A percentile compares a stretch with the other conserved stretches of the same genome.
Conservation (phyloP, 2,329 filamentous ascomycete species). For the Trichoderma gracile region DNA sequence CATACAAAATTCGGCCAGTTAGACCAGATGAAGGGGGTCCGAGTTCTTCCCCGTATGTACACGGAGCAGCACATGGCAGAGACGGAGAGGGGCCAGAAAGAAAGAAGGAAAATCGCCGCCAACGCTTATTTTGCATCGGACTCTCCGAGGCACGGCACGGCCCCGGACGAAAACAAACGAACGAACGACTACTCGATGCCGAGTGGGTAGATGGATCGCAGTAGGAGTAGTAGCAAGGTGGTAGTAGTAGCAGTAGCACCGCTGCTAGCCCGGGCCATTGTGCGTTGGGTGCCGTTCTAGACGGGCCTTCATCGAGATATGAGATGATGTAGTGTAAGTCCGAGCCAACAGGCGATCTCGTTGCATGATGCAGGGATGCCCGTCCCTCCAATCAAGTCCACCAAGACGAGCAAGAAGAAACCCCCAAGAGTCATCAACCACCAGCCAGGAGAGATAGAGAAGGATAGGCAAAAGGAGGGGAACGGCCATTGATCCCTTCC, state of each 20-base stretch:
- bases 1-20: neutral
- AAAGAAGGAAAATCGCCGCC: neutral
- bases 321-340: conserved; percentile 17
- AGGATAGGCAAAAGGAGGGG: neutral
- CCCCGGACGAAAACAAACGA: neutral
- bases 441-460: neutral
- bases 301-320: conserved; percentile 15
- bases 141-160: conserved; percentile 20
- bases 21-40: too few species aligned
- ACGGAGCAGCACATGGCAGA: neutral
- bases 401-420: neutral
- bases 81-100: too few species aligned
- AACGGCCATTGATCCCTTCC: too few species aligned
- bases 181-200: neutral
- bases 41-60: neutral
- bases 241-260: neutral
- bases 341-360: conserved; percentile 8
- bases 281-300: conserved; percentile 5
- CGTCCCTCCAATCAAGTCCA: neutral
- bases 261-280: neutral
- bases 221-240: neutral
- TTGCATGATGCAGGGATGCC: neutral
- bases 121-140: conserved; percentile 4
- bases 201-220: too few species aligned
- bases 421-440: neutral